Evolutionary conservation across 2,329 filamentous ascomycete species (phyloP).

Genomic region (Sarocladiaceae sp.): DNA sequence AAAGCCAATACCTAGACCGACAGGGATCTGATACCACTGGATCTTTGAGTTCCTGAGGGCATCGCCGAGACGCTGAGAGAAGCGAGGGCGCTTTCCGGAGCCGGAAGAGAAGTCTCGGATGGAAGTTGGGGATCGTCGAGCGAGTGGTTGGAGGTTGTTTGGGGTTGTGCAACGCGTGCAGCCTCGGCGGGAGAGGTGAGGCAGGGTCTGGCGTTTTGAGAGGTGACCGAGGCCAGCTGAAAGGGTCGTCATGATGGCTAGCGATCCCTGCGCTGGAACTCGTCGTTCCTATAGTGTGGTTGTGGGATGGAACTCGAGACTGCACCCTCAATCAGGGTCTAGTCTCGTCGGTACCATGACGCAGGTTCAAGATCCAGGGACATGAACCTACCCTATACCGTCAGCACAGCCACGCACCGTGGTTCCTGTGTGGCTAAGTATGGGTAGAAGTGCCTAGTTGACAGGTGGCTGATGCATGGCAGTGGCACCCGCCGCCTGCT

Average conservation of each 20-base stretch:
- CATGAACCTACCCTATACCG: too few species aligned
- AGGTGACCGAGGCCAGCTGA: constrained; percentile 28
- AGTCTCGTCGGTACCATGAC: too few species aligned
- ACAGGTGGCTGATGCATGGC: too few species aligned
- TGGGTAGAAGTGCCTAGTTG: too few species aligned
- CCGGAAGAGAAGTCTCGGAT: constrained; percentile 26
- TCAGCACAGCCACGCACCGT: too few species aligned
- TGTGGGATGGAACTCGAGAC: too few species aligned
- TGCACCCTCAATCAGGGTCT: too few species aligned
- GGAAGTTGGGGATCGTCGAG: constrained; percentile 12
- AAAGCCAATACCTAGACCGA: constrained; percentile 78
- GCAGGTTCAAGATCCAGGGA: too few species aligned
- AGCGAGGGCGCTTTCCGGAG: constrained; percentile 40
- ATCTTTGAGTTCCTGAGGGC: constrained; percentile 51
- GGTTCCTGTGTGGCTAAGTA: too few species aligned
- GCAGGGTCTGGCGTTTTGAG: constrained; percentile 18
- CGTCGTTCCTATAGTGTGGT: too few species aligned
- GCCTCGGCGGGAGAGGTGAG: not conserved
- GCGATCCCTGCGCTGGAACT: not conserved
- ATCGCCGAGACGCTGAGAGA: constrained; percentile 44
- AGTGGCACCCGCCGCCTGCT: too few species aligned
- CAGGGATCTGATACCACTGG: constrained; percentile 86
- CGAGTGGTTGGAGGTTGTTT: not conserved
- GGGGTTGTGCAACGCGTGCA: not conserved
- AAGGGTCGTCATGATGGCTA: constrained; percentile 21